phyloP scores from a whole-genome alignment of 2,329 filamentous ascomycete species.

The Delphinella strobiligena region DNA sequence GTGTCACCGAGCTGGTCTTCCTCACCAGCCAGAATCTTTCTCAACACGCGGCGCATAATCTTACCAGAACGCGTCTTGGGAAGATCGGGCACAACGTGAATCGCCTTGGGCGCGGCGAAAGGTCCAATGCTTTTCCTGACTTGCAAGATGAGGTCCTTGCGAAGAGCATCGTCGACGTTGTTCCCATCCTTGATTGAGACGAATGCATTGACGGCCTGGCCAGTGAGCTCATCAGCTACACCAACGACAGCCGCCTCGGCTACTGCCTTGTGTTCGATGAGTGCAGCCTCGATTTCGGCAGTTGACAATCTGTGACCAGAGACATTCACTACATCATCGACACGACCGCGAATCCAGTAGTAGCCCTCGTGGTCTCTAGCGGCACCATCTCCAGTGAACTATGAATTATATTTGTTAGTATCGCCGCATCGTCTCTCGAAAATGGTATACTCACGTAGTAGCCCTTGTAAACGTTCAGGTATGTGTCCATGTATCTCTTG shows the following conservation, averaged over 20 bases:
- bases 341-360: constrained; percentile 98
- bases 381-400: constrained; percentile 89
- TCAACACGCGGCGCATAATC: constrained; percentile 95
- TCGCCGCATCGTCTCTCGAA: neutral
- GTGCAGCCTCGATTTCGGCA: constrained; percentile 92
- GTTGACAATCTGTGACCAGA: constrained; percentile 92
- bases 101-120: constrained; percentile 89
- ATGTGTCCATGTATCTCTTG: constrained; percentile 98
- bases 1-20: constrained; percentile 93
- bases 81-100: constrained; percentile 83
- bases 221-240: constrained; percentile 83
- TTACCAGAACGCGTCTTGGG: constrained; percentile 97
- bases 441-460: constrained; percentile 69
- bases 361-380: constrained; percentile 95
- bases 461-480: constrained; percentile 92
- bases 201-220: constrained; percentile 95
- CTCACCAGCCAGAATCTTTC: constrained; percentile 95
- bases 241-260: constrained; percentile 94
- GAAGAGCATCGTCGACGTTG: constrained; percentile 64
- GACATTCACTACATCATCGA: constrained; percentile 97
- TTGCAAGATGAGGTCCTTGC: constrained; percentile 88
- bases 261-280: constrained; percentile 80
- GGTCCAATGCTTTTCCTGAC: constrained; percentile 96
- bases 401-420: constrained; percentile 10
- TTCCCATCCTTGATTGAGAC: constrained; percentile 81